These are phyloP conservation scores for Neltuma alba DNA, from an alignment of 306 rosid species.

Conservation along the genomic window DNA sequence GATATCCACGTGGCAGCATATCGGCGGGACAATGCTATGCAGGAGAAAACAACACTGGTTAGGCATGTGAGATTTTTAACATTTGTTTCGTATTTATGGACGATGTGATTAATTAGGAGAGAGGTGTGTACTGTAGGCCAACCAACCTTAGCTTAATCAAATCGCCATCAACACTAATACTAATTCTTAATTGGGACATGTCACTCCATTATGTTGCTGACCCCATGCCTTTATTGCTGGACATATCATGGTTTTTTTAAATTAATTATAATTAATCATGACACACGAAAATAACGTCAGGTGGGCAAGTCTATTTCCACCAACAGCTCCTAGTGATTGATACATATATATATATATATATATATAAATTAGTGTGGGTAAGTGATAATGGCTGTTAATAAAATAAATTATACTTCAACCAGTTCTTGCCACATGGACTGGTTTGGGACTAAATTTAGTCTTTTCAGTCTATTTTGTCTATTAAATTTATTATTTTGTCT, in stretches of 20 bases:
- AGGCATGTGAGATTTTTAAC: background rate
- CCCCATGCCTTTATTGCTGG: background rate
- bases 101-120: background rate
- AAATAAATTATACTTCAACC: no score
- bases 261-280: background rate
- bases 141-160: background rate
- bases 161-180: background rate
- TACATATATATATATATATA: no score
- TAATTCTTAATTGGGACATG: background rate
- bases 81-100: background rate
- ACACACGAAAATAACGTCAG: background rate
- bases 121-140: background rate
- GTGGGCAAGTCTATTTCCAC: background rate
- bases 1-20: slow-evolving; percentile 19
- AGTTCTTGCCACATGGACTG: no score
- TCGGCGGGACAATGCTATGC: background rate
- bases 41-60: background rate
- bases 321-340: background rate
- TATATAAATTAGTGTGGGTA: background rate
- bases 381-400: background rate
- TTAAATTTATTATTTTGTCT: no score
- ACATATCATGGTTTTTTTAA: background rate
- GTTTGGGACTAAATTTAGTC: no score
- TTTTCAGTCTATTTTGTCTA: no score
- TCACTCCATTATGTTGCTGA: background rate